Percentiles rank a stretch among this genome's conserved stretches.
Evolutionary conservation across 116 monocot genomes (phyloP).

Genomic region (Cymodocea nodosa): DNA sequence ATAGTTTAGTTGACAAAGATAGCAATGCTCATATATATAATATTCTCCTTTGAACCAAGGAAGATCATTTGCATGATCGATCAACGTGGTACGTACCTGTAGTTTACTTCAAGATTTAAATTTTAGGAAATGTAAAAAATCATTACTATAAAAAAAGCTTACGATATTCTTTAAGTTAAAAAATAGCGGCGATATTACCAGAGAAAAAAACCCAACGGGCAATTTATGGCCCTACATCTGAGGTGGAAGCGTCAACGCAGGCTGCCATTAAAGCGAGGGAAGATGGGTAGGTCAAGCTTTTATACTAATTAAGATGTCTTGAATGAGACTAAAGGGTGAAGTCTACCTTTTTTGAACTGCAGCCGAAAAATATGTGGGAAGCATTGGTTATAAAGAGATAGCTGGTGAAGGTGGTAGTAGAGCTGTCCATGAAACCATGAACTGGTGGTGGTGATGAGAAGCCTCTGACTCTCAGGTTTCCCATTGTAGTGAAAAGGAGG

Average conservation of each 20-base stretch:
- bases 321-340: neutral
- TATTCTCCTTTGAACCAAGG: too few relatives aligned
- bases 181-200: too few relatives aligned
- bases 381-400: conserved; percentile 1
- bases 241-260: conserved; percentile 3
- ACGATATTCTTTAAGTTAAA: too few relatives aligned
- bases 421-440: neutral
- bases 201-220: neutral
- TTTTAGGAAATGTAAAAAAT: too few relatives aligned
- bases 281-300: conserved; percentile 6
- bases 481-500: conserved; percentile 4
- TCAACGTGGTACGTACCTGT: too few relatives aligned
- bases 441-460: neutral
- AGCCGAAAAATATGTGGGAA: neutral
- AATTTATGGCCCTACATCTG: neutral
- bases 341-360: neutral
- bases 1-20: too few relatives aligned
- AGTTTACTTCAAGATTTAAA: too few relatives aligned
- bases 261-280: neutral
- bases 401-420: neutral
- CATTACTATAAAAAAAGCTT: too few relatives aligned
- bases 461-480: neutral
- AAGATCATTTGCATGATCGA: too few relatives aligned
- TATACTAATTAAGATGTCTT: neutral
- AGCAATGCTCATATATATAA: too few relatives aligned